Evolutionary conservation across 441 rosid genomes (phyloP).

Genomic region (Gossypium gossypioides): DNA sequence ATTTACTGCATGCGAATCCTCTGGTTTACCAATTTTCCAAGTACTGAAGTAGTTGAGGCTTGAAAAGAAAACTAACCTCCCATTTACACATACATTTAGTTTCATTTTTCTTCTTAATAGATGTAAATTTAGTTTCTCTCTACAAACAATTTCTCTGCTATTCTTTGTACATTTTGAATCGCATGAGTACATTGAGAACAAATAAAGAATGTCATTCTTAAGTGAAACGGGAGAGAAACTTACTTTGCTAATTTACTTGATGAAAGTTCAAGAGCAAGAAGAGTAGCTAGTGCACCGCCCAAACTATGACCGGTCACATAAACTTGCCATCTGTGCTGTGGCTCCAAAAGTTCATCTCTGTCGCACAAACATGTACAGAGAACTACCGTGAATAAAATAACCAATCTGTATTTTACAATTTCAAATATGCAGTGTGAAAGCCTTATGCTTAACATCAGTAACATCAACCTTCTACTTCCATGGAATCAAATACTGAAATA

Average conservation of each 20-base stretch:
- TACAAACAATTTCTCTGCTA: not conserved
- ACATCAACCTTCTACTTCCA: not conserved
- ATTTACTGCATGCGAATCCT: not conserved
- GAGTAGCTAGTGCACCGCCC: slow-evolving; percentile 95
- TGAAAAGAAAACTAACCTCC: not conserved
- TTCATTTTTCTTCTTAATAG: not conserved
- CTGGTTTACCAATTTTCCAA: not conserved
- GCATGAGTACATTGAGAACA: not conserved
- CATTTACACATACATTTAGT: not conserved
- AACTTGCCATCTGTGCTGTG: slow-evolving; percentile 58
- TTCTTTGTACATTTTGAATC: not conserved
- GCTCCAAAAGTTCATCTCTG: slow-evolving; percentile 53
- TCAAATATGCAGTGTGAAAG: not conserved
- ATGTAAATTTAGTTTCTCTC: not conserved
- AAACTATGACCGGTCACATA: slow-evolving; percentile 95
- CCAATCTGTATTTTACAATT: not conserved
- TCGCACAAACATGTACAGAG: slow-evolving; percentile 9
- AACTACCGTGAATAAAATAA: not conserved
- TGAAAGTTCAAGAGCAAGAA: slow-evolving; percentile 82
- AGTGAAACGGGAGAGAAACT: slow-evolving; percentile 21
- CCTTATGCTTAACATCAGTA: not conserved
- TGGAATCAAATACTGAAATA: slow-evolving; percentile 1
- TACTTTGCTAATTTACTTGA: slow-evolving; percentile 81
- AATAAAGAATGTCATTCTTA: not conserved
- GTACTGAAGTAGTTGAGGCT: not conserved